Evolutionary conservation across 768 basidiomycete species (phyloP), one percentile per base, ranked within the genome.

Genomic region (Trametes punicea): DNA sequence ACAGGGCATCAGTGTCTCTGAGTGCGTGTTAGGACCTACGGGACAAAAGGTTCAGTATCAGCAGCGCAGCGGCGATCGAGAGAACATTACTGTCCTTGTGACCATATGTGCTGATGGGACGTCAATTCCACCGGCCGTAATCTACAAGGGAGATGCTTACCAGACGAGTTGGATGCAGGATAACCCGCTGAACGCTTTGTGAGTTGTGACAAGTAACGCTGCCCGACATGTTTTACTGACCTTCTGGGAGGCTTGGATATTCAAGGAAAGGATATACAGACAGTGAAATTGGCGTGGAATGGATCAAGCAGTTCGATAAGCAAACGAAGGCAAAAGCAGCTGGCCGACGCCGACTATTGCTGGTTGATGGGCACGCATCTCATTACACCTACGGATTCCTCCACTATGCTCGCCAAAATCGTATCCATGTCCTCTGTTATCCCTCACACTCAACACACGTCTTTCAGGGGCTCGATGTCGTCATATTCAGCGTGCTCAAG

Each of bases 341-440:
- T 11, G 70, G 71, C 3, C 39, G 58, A 6, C 44, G 60, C 10
- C 56, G 65, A 0, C 55, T 77, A 0, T 74, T 81, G 9, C 58
- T 75, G 10, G 68, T 81, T 10, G 75, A 81, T 67, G 75, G 80
- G 0, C 79, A 81, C 51, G 71, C 66, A 46, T 79, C 74, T 0
- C 78, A 81, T 52, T 74, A 71, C 53, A 73, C 70, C 3, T 44
- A 51, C 4, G 65, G 51, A 6, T 75, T 80, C 53, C 71, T 81
- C 16, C 51, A 68, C 10, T 74, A 74, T 64, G 74, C 75, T 0
- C 48, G 61, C 2, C 45, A 62, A 0, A 49, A 77, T 56, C 64
- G 69, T 1, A 79, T 81, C n/a, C 54, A 68, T 20, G 61, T 80
- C 4, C 57, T 80, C 0, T 76, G 73, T 56, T 80, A 79, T 64